Conservation (phyloP, 2,329 filamentous ascomycete species). For the Cladosporium halotolerans region DNA sequence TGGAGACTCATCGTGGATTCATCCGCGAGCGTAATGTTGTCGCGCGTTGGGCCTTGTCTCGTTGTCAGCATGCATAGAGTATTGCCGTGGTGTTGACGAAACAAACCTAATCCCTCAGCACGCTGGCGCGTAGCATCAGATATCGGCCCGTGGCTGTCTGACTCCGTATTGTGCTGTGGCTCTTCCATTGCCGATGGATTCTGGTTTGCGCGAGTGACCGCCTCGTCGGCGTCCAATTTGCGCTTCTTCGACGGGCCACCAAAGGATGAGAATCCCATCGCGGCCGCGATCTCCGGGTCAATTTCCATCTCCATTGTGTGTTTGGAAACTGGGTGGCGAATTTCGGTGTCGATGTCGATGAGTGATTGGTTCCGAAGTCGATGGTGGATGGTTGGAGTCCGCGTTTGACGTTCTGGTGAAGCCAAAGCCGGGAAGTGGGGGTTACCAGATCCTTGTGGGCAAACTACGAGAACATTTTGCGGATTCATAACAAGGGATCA, state of each 20-base stretch:
- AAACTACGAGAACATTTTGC: too few relatives aligned
- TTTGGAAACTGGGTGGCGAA: not conserved
- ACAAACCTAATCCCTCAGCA: constrained; percentile 32
- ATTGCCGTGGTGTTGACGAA: constrained; percentile 23
- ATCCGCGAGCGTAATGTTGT: not conserved
- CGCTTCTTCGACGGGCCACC: constrained; percentile 56
- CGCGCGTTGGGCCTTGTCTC: not conserved
- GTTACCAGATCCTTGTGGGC: too few relatives aligned
- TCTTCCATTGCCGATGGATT: not conserved
- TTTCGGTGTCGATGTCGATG: too few relatives aligned
- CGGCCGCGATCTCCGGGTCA: constrained; percentile 47
- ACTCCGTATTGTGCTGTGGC: not conserved
- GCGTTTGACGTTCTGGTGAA: too few relatives aligned
- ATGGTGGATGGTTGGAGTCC: too few relatives aligned
- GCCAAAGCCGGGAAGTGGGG: too few relatives aligned
- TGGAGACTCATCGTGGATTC: constrained; percentile 25
- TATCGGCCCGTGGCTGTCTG: constrained; percentile 15
- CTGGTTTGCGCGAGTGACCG: constrained; percentile 31
- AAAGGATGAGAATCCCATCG: constrained; percentile 70
- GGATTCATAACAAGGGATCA: too few relatives aligned
- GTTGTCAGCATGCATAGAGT: constrained; percentile 6
- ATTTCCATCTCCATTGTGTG: constrained; percentile 1
- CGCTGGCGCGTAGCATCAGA: constrained; percentile 21
- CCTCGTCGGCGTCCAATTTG: constrained; percentile 55
- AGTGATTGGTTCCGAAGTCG: too few relatives aligned